Evolutionary conservation across 2,329 filamentous ascomycete species (phyloP).

Genomic region (Plenodomus lindquistii): DNA sequence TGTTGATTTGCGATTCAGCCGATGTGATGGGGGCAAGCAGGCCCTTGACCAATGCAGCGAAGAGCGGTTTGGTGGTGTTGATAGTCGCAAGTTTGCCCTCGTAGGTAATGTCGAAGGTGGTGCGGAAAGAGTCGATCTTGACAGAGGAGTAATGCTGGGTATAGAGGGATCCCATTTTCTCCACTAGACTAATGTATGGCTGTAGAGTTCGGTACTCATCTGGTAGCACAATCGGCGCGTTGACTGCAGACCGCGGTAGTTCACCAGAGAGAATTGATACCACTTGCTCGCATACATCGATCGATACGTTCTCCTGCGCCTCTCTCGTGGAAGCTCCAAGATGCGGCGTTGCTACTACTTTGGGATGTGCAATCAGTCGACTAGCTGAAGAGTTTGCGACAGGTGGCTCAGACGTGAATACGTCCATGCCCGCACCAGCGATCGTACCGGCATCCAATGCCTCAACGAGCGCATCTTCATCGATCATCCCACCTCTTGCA

Average conservation of each 20-base stretch:
- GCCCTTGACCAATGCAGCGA: conserved; percentile 78
- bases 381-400: conserved; percentile 62
- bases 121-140: conserved; percentile 55
- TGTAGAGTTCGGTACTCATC: conserved; percentile 79
- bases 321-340: conserved; percentile 79
- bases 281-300: conserved; percentile 82
- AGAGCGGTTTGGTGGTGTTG: conserved; percentile 76
- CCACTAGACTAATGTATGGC: conserved; percentile 74
- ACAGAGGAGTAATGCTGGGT: conserved; percentile 70
- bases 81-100: conserved; percentile 73
- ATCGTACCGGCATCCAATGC: conserved; percentile 73
- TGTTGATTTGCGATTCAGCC: conserved; percentile 73
- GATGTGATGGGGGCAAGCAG: conserved; percentile 70
- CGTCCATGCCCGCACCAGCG: conserved; percentile 77
- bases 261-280: conserved; percentile 72
- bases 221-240: conserved; percentile 78
- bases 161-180: conserved; percentile 79
- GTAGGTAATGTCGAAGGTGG: conserved; percentile 75
- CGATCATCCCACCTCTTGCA: conserved; percentile 77
- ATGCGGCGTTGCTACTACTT: conserved; percentile 78
- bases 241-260: conserved; percentile 75
- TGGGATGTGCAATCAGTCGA: conserved; percentile 68
- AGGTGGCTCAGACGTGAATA: conserved; percentile 77
- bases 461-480: conserved; percentile 71
- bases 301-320: conserved; percentile 81